phyloP scores from a whole-genome alignment of 176 grass and related monocot species.

The Phoenix roebelenii region DNA sequence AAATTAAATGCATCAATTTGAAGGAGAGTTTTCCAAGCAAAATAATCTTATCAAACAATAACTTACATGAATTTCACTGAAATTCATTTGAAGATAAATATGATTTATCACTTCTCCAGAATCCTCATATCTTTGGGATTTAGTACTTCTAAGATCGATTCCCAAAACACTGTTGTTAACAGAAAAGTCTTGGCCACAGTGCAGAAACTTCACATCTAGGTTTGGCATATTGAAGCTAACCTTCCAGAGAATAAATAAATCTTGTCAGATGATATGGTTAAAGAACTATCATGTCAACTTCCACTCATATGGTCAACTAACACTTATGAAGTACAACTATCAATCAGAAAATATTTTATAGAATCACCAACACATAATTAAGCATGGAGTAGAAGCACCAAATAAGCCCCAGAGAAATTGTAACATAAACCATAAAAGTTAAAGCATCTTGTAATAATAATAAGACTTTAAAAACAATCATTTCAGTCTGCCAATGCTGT shows the following conservation, averaged over 20 bases:
- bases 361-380: too few relatives aligned
- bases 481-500: too few relatives aligned
- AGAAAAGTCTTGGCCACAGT: slow-evolving; percentile 48
- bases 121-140: slow-evolving; percentile 37
- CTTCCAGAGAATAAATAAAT: slow-evolving; percentile 87
- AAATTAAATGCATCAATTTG: slow-evolving; percentile 22
- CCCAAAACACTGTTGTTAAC: slow-evolving; percentile 59
- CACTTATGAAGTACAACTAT: too few relatives aligned
- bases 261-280: slow-evolving; percentile 43
- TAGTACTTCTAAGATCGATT: slow-evolving; percentile 50
- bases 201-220: slow-evolving; percentile 76
- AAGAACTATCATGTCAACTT: too few relatives aligned
- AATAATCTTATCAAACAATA: slow-evolving; percentile 1
- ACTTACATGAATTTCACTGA: slow-evolving; percentile 70
- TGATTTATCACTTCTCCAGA: slow-evolving; percentile 41
- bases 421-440: too few relatives aligned
- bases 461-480: too few relatives aligned
- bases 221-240: slow-evolving; percentile 98
- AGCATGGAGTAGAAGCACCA: too few relatives aligned
- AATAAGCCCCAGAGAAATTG: too few relatives aligned
- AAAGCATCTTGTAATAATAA: too few relatives aligned
- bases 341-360: too few relatives aligned
- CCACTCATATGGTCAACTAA: too few relatives aligned
- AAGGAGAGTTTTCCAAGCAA: slow-evolving; percentile 8
- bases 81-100: slow-evolving; percentile 54